phyloP scores from a whole-genome alignment of 805 yeast species.

The Wickerhamiella domercqiae region DNA sequence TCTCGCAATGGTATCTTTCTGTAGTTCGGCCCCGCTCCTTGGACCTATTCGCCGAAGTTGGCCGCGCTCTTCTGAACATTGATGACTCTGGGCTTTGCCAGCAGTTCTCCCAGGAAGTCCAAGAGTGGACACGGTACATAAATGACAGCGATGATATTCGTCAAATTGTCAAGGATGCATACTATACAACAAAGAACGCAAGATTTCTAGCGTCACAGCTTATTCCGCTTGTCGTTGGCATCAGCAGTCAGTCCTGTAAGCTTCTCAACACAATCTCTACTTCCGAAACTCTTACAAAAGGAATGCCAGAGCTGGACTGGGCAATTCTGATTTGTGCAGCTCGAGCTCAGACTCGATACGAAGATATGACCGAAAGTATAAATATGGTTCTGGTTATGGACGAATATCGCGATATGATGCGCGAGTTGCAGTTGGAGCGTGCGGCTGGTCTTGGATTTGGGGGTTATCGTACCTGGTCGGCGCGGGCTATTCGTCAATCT shows the following conservation, averaged over 20 bases:
- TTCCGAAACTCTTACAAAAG: constrained; percentile 19
- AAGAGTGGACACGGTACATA: constrained; percentile 15
- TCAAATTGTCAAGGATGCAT: constrained; percentile 22
- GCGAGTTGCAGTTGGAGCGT: constrained; percentile 28
- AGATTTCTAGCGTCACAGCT: constrained; percentile 25
- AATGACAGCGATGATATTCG: constrained; percentile 13
- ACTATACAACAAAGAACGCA: constrained; percentile 43
- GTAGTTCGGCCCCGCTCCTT: constrained; percentile 36
- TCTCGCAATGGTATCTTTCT: constrained; percentile 60
- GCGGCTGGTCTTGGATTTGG: constrained; percentile 28
- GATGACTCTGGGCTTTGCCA: constrained; percentile 17
- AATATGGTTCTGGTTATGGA: constrained; percentile 65
- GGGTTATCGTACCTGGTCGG: constrained; percentile 42
- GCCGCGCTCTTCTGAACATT: constrained; percentile 27
- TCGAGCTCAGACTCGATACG: constrained; percentile 46
- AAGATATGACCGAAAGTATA: constrained; percentile 32
- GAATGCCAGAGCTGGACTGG: constrained; percentile 56
- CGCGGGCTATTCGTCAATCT: constrained; percentile 43
- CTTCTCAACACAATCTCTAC: constrained; percentile 23
- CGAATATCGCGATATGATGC: constrained; percentile 51
- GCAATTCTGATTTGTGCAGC: constrained; percentile 62
- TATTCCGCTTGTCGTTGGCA: constrained; percentile 20
- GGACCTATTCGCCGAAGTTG: constrained; percentile 37
- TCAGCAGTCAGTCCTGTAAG: constrained; percentile 1
- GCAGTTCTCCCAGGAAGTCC: constrained; percentile 4